phyloP scores from a whole-genome alignment of 225 moss, liverwort and hornwort species.

The Neckera pumila region DNA sequence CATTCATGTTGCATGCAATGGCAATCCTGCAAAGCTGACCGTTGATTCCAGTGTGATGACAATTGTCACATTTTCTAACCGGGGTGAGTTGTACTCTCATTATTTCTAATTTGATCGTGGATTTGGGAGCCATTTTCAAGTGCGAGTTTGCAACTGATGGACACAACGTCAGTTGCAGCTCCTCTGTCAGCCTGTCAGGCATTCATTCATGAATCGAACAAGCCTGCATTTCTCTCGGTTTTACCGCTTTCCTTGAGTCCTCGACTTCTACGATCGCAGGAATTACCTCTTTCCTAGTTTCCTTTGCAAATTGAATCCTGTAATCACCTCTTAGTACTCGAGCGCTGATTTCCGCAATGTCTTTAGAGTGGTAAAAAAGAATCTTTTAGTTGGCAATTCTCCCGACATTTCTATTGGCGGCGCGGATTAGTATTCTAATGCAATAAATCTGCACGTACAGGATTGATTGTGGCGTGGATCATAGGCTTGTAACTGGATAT shows the following conservation, averaged over 20 bases:
- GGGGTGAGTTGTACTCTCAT: background rate
- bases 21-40: background rate
- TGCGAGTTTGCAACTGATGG: background rate
- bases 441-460: background rate
- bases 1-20: background rate
- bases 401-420: too few species aligned
- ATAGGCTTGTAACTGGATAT: background rate
- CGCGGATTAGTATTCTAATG: too few species aligned
- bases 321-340: too few species aligned
- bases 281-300: background rate
- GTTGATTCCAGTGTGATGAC: background rate
- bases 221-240: background rate
- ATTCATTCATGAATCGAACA: background rate
- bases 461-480: background rate
- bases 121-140: background rate
- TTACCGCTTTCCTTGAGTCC: background rate
- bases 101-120: background rate
- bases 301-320: background rate
- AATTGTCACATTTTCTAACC: background rate
- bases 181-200: too few species aligned
- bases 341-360: background rate
- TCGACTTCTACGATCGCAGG: background rate
- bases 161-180: background rate
- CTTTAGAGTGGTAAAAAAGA: background rate
- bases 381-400: too few species aligned